Base-by-base conservation (phyloP, 1,139 yeast species). In the Pichia kudriavzevii region DNA sequence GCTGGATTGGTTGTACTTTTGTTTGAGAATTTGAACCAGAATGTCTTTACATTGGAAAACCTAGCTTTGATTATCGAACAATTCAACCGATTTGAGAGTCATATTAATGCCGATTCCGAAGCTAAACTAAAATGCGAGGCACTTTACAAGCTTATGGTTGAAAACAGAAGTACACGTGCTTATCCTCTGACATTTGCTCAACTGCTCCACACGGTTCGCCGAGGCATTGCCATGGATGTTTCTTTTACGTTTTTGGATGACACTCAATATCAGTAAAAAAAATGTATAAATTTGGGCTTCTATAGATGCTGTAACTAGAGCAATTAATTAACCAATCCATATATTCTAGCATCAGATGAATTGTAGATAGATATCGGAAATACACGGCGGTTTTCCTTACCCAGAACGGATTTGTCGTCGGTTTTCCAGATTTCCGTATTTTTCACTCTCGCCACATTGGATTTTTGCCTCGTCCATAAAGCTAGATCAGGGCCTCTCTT, bases 1-100 rank as follows among this genome's bases (percentile, higher is more conserved):
- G 70, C 78, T 4, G 59, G 73, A 22, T 56, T 76, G 26, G 49
- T 75, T 10, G 46, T 73, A 23, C 30, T 48, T 6, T 19, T 50
- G 7, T 32, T 31, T 27, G 49, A 52, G 7, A 47, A 39, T 15
- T 32, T 52, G 23, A 42, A 42, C 23, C 32, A 44, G 21, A 35
- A 36, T 15, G 34, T 42, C 30, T 41, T 50, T 27, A 38, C 29
- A 3, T 26, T 45, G 4, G 44, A 43, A 2, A 41, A 55, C 12
- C 34, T 53, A 21, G 39, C 49, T n/a, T 31, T 35, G 11, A 32
- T 55, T 4, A 49, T 56, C 13, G 43, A 47, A 32, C 21, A 45
- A 16, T 23, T 58, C 25, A 52, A 55, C 31, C 35, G 22, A 7
- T 52, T 40, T 34, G 54, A 50, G 12, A 32, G 32, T 4, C 32